Evolutionary conservation across 2,329 filamentous ascomycete genomes (phyloP).

Genomic region (Neoarthrinium moseri): DNA sequence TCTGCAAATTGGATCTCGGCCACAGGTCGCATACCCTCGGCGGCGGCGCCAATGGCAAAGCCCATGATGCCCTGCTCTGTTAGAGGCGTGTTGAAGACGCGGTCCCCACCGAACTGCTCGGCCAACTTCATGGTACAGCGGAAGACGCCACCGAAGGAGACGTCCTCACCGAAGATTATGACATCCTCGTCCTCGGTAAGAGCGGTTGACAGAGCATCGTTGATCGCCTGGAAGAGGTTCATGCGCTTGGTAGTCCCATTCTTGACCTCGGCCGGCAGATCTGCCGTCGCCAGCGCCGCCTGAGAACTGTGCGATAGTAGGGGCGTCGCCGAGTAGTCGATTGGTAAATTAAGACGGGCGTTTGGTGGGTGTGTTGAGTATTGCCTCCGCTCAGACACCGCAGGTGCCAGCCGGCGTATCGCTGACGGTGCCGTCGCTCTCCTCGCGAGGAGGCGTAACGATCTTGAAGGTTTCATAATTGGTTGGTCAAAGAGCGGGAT

Average conservation of each 20-base stretch:
- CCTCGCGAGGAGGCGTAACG: constrained; percentile 19
- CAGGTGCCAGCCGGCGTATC: background rate
- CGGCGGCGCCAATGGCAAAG: constrained; percentile 86
- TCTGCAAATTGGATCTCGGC: constrained; percentile 97
- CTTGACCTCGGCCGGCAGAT: constrained; percentile 65
- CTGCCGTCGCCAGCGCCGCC: constrained; percentile 66
- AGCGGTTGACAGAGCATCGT: constrained; percentile 81
- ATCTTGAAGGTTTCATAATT: constrained; percentile 22
- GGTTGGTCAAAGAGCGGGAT: too few relatives aligned
- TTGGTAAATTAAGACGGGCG: constrained; percentile 75
- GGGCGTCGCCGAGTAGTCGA: constrained; percentile 81
- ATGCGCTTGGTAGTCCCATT: constrained; percentile 77
- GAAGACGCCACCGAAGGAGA: constrained; percentile 96
- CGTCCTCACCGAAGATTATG: constrained; percentile 92
- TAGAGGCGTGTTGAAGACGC: constrained; percentile 95
- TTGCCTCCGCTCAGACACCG: constrained; percentile 9
- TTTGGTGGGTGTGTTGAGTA: constrained; percentile 60
- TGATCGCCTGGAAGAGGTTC: constrained; percentile 94
- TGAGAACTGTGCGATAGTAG: constrained; percentile 79
- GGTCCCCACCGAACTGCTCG: constrained; percentile 79
- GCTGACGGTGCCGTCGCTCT: constrained; percentile 14
- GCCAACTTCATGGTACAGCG: constrained; percentile 89
- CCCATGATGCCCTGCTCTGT: constrained; percentile 93
- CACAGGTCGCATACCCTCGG: constrained; percentile 87
- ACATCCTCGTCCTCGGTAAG: constrained; percentile 82